These are phyloP conservation scores for Xerocomellus chrysenteron DNA, from an alignment of 768 basidiomycete genomes.

Conservation along the genomic window DNA sequence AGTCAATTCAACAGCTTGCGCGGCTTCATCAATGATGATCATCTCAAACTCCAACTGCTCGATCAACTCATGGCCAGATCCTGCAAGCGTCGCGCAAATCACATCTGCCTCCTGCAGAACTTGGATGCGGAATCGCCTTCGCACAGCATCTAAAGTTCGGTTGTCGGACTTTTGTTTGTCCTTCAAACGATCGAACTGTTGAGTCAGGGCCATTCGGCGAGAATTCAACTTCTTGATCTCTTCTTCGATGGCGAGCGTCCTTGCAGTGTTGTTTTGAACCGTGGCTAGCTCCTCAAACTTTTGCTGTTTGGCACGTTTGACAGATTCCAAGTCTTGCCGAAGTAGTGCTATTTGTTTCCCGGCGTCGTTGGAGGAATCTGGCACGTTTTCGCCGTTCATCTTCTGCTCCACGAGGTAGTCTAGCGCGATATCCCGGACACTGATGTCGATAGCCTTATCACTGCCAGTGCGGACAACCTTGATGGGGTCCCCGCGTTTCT, in stretches of 20 bases:
- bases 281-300: constrained; percentile 61
- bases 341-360: constrained; percentile 57
- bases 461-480: constrained; percentile 92
- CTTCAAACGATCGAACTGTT: constrained; percentile 71
- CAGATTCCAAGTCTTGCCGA: constrained; percentile 64
- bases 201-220: constrained; percentile 61
- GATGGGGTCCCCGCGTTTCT: constrained; percentile 52
- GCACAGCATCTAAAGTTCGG: constrained; percentile 78
- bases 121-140: constrained; percentile 69
- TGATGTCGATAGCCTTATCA: constrained; percentile 68
- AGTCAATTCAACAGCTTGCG: constrained; percentile 93
- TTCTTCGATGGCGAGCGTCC: constrained; percentile 56
- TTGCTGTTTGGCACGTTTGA: constrained; percentile 57
- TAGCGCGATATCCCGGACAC: constrained; percentile 82
- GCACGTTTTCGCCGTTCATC: constrained; percentile 45
- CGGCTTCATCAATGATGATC: constrained; percentile 97
- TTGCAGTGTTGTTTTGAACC: constrained; percentile 56
- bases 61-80: constrained; percentile 86
- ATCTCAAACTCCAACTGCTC: constrained; percentile 88
- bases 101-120: constrained; percentile 90
- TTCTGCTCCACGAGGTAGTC: constrained; percentile 84
- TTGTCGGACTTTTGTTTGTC: constrained; percentile 81
- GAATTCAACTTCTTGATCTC: constrained; percentile 68
- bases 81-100: constrained; percentile 91
- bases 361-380: constrained; percentile 47